Evolutionary conservation across 495 filamentous ascomycete species (phyloP).

Genomic region (Astrothelium macrocarpum): DNA sequence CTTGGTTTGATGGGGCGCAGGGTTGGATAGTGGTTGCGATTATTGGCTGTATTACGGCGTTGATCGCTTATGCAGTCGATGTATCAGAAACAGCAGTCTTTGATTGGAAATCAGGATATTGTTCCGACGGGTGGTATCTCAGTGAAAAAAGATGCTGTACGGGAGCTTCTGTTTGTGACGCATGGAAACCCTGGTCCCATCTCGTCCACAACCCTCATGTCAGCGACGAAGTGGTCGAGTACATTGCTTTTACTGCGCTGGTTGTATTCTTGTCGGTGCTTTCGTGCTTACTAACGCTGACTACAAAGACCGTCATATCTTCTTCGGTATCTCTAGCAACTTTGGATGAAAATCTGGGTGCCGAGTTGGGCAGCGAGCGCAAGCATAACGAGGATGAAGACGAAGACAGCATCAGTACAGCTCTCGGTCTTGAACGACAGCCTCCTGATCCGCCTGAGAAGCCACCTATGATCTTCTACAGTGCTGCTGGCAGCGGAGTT

Average conservation of each 20-base stretch:
- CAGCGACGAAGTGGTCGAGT: conserved; percentile 60
- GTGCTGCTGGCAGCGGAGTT: conserved; percentile 90
- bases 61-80: conserved; percentile 81
- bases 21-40: conserved; percentile 91
- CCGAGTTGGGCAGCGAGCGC: conserved; percentile 33
- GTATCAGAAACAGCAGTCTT: conserved; percentile 75
- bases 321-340: conserved; percentile 78
- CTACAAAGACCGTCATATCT: conserved; percentile 84
- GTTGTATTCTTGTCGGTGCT: conserved; percentile 63
- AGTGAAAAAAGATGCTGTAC: conserved; percentile 72
- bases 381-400: conserved; percentile 25
- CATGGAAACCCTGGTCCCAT: conserved; percentile 70
- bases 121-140: conserved; percentile 57
- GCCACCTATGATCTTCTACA: conserved; percentile 84
- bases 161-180: conserved; percentile 47
- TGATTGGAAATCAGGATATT: conserved; percentile 87
- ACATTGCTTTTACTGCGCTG: conserved; percentile 56
- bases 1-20: conserved; percentile 78
- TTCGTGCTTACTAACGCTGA: conserved; percentile 71
- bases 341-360: conserved; percentile 68
- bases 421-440: conserved; percentile 17
- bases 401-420: conserved; percentile 27
- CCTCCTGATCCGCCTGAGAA: conserved; percentile 28
- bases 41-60: conserved; percentile 78
- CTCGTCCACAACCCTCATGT: conserved; percentile 45